These are phyloP conservation scores for Vaccinium corymbosum DNA, from an alignment of 148 eudicot genomes.

Conservation along the genomic window DNA sequence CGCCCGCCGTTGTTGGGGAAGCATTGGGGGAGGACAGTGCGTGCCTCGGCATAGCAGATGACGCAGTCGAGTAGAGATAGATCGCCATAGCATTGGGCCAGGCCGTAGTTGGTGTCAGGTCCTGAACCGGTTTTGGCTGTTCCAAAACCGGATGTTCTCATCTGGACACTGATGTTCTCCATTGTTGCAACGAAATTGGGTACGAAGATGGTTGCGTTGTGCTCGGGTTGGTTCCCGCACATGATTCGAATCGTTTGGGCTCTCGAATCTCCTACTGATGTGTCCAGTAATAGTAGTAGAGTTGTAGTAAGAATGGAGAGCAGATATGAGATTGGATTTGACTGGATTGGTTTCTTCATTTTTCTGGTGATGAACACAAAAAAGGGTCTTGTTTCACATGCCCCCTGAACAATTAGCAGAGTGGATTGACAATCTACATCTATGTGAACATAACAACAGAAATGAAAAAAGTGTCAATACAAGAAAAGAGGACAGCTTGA, in stretches of 20 bases:
- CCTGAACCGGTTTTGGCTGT: conserved; percentile 31
- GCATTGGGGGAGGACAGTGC: conserved; percentile 48
- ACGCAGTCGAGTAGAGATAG: conserved; percentile 48
- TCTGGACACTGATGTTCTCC: conserved; percentile 37
- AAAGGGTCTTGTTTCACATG: not conserved
- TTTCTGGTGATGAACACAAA: not conserved
- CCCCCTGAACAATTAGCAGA: not conserved
- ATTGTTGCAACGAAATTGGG: conserved; percentile 31
- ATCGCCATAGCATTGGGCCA: conserved; percentile 63
- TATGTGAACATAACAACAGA: not conserved
- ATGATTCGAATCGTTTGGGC: conserved; percentile 15
- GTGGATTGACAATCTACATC: not conserved
- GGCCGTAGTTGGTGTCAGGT: conserved; percentile 35
- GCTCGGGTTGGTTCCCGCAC: conserved; percentile 24
- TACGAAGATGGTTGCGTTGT: conserved; percentile 22
- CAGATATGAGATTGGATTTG: conserved; percentile 1
- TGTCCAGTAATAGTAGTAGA: not conserved
- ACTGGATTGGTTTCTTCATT: conserved; percentile 17
- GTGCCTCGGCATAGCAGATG: conserved; percentile 48
- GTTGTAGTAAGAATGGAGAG: not conserved
- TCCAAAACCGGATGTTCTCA: conserved; percentile 34
- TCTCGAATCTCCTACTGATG: conserved; percentile 27
- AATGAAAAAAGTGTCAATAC: not conserved
- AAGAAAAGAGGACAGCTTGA: not conserved
- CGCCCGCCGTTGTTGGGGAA: conserved; percentile 39